These are phyloP conservation scores for Cochlearia excelsa DNA, from an alignment of 345 rosid genomes.

Conservation along the genomic window DNA sequence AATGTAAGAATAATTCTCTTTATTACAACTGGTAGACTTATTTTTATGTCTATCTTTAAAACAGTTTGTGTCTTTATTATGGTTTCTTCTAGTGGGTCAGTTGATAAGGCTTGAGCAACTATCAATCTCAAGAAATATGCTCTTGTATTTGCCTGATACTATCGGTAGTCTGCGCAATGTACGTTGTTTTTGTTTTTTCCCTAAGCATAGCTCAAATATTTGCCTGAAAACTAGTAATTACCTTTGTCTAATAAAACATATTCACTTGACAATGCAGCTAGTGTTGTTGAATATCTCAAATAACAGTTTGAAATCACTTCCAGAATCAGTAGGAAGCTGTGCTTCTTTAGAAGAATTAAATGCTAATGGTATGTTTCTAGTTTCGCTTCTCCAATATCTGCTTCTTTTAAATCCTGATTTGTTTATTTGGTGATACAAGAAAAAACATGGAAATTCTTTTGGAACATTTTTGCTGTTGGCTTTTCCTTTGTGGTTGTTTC, in stretches of 20 bases:
- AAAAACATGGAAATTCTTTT: too few relatives aligned
- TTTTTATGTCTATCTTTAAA: background rate
- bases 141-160: slow-evolving; percentile 73
- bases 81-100: slow-evolving; percentile 72
- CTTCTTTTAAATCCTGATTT: background rate
- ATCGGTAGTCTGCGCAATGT: slow-evolving; percentile 95
- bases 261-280: slow-evolving; percentile 55
- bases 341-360: slow-evolving; percentile 88
- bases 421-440: slow-evolving; percentile 1
- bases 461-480: too few relatives aligned
- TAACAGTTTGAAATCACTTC: slow-evolving; percentile 81
- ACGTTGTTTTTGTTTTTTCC: slow-evolving; percentile 42
- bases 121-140: slow-evolving; percentile 72
- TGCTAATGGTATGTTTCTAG: slow-evolving; percentile 64
- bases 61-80: background rate
- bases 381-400: background rate
- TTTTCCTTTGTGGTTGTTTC: slow-evolving; percentile 1
- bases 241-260: slow-evolving; percentile 1
- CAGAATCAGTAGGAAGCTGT: slow-evolving; percentile 97
- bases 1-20: slow-evolving; percentile 59
- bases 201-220: slow-evolving; percentile 20
- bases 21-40: slow-evolving; percentile 29
- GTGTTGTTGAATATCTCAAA: slow-evolving; percentile 79
- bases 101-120: slow-evolving; percentile 80
- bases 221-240: background rate